These are phyloP conservation scores for Trichoderma koningiopsis DNA, from an alignment of 2,329 filamentous ascomycete species.

Conservation along the genomic window DNA sequence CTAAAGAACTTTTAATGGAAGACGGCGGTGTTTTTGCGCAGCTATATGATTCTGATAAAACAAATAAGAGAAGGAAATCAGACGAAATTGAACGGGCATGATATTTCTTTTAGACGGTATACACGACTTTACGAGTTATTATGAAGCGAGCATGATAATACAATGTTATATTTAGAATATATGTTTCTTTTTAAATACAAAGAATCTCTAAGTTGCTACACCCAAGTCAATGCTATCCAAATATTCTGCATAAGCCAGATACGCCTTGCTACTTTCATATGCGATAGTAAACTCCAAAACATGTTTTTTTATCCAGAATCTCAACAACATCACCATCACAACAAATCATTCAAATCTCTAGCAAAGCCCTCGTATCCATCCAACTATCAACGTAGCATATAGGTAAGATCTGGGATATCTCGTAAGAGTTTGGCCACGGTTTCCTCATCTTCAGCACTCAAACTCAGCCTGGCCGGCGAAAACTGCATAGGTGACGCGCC, in stretches of 20 bases:
- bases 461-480: background rate
- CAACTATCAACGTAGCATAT: constrained; percentile 45
- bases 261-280: constrained; percentile 14
- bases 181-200: background rate
- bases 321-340: background rate
- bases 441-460: constrained; percentile 36
- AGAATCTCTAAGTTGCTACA: background rate
- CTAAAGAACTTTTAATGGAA: constrained; percentile 31
- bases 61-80: constrained; percentile 24
- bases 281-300: background rate
- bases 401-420: constrained; percentile 48
- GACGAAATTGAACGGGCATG: background rate
- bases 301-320: background rate
- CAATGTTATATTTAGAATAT: background rate
- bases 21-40: constrained; percentile 31
- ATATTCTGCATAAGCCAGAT: constrained; percentile 2
- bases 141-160: background rate
- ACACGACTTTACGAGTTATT: background rate
- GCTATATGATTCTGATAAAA: constrained; percentile 33
- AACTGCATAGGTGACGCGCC: background rate
- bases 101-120: background rate
- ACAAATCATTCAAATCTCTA: background rate
- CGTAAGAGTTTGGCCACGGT: constrained; percentile 41
- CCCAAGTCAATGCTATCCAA: constrained; percentile 7
- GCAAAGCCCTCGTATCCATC: background rate